Evolutionary conservation across 345 rosid species (phyloP).

Genomic region (Melaleuca alternifolia): DNA sequence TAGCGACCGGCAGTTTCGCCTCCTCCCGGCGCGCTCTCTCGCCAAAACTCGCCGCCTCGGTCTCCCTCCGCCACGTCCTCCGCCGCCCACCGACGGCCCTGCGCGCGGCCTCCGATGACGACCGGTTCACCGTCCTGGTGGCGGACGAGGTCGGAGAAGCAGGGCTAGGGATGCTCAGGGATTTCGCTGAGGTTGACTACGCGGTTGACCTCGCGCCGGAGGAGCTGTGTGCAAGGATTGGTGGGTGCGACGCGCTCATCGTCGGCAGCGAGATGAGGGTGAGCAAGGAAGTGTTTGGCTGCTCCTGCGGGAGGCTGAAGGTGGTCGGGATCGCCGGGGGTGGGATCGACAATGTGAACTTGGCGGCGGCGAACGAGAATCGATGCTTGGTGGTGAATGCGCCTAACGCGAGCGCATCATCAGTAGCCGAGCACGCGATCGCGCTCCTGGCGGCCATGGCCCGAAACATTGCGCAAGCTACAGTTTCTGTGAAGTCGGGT

Average conservation of each 20-base stretch:
- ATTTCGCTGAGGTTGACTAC: slow-evolving; percentile 52
- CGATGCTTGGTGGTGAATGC: slow-evolving; percentile 89
- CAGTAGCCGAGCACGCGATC: slow-evolving; percentile 88
- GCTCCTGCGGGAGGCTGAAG: slow-evolving; percentile 63
- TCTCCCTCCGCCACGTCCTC: not conserved
- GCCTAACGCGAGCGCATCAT: slow-evolving; percentile 77
- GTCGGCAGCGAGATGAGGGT: slow-evolving; percentile 81
- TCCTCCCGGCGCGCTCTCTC: slow-evolving; percentile 2
- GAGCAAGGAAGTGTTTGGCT: slow-evolving; percentile 60
- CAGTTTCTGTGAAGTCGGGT: slow-evolving; percentile 88
- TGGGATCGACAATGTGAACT: slow-evolving; percentile 88
- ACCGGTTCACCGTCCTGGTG: slow-evolving; percentile 65
- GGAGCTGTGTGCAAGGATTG: slow-evolving; percentile 81
- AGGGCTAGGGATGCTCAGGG: slow-evolving; percentile 46
- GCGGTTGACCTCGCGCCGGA: slow-evolving; percentile 66
- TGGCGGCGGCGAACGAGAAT: slow-evolving; percentile 76
- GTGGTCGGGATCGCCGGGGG: slow-evolving; percentile 93
- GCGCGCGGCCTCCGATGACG: not conserved
- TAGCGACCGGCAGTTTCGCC: not conserved
- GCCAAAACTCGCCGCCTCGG: slow-evolving; percentile 3
- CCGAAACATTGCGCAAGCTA: slow-evolving; percentile 75
- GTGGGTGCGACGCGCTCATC: slow-evolving; percentile 72
- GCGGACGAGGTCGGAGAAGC: slow-evolving; percentile 84
- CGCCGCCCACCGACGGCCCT: not conserved
- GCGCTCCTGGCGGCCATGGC: slow-evolving; percentile 87